Evolutionary conservation across 306 rosid species (phyloP), one percentile per base, ranked within the genome.

Genomic region (Cucurbita argyrosperma): DNA sequence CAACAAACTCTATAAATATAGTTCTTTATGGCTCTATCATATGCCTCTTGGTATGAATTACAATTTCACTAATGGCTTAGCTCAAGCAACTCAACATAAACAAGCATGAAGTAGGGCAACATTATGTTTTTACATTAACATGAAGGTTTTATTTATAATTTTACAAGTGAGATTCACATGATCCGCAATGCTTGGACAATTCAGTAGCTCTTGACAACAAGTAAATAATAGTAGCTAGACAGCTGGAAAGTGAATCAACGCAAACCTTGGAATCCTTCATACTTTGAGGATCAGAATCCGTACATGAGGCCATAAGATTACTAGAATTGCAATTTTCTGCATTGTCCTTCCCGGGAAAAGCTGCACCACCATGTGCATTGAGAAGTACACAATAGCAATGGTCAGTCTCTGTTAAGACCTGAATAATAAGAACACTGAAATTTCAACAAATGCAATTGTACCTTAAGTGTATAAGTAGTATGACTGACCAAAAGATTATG

Each of bases 311-410:
- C 75, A 83, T 77, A 77, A 74, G 71, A 71, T 74, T 84, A 79
- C 84, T 77, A 62, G 89, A 75, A 78, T 86, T 82, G 77, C 86
- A 83, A 81, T 84, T 85, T 55, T 80, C 78, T 42, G 76, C 76
- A 62, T 77, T 82, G 72, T 71, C 83, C 60, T 80, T 84, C 72
- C 58, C 78, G 10, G 99, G 97, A 89, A 88, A 94, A 82, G 99
- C 97, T 76, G 91, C 97, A 78, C 99, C 99, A 65, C 85, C 97
- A 79, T 91, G 92, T 71, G 99, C 99, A 13, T 91, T 94, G 79
- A 94, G 99, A 79, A 94, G 90, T 70, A 94, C 99, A 73, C 99
- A 94, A 81, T 78, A 94, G 85, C 99, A 94, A 81, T 94, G 96
- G 80, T 91, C 99, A 59, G 81, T 78, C 81, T 89, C 99, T 60